phyloP scores from a whole-genome alignment of 768 basidiomycete species.

The Candolleomyces efflorescens region DNA sequence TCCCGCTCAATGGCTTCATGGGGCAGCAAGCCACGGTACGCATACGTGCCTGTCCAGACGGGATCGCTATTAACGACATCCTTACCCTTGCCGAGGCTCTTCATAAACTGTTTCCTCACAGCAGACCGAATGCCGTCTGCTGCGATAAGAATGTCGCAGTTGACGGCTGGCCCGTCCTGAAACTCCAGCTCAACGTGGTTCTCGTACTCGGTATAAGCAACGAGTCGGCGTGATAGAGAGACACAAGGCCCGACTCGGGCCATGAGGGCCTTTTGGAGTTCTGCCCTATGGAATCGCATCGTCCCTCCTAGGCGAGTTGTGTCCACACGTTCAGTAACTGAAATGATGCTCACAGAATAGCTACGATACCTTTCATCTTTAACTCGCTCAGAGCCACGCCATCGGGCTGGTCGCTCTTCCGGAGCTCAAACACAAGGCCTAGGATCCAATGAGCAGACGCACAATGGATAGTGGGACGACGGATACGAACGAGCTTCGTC shows the following conservation, averaged over 20 bases:
- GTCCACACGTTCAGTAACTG: too few species aligned
- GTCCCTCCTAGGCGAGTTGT: constrained; percentile 17
- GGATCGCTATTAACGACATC: constrained; percentile 20
- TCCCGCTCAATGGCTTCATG: constrained; percentile 16
- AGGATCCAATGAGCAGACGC: neutral
- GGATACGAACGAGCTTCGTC: constrained; percentile 12
- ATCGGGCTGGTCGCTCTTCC: constrained; percentile 29
- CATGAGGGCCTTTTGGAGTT: constrained; percentile 40
- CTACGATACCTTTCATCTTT: constrained; percentile 17
- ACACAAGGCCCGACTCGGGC: constrained; percentile 17
- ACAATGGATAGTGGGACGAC: neutral
- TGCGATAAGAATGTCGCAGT: constrained; percentile 34
- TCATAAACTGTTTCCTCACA: constrained; percentile 14
- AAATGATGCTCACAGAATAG: too few species aligned
- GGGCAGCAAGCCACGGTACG: constrained; percentile 31
- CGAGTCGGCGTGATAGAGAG: constrained; percentile 37
- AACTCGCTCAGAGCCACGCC: constrained; percentile 24
- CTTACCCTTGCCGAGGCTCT: neutral
- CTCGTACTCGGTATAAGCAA: constrained; percentile 23
- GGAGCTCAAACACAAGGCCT: constrained; percentile 20
- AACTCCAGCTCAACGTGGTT: constrained; percentile 21
- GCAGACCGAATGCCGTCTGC: constrained; percentile 35
- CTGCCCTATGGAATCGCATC: constrained; percentile 35
- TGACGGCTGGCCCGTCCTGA: constrained; percentile 18
- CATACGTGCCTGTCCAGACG: constrained; percentile 29